Evolutionary conservation across 2,329 filamentous ascomycete species (phyloP), one percentile per base, ranked within the genome.

Genomic region (Aspergillus ochraceus): DNA sequence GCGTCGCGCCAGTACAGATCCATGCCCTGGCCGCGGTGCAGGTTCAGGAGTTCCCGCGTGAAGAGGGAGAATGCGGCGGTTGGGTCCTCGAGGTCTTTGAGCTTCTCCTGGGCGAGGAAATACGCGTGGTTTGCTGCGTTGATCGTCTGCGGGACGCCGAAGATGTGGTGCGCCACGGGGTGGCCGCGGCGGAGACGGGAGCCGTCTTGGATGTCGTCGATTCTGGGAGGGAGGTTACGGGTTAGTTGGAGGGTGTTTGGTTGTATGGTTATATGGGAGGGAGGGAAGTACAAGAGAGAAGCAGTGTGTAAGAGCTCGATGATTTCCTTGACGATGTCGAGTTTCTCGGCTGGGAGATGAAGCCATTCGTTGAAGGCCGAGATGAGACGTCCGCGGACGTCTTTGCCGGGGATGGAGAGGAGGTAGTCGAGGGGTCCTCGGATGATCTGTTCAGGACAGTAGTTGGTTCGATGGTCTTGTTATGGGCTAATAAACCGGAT

Each of bases 181-280:
- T 74, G 68, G 1, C 81, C 81, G 32, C 81, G 74, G 6, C 80
- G 77, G 26, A 82, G 71, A 5, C 71, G 64, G 2, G 80, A 82
- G 53, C 70, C 71, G 65, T 83, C 81, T 68, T 83, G 73, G 24
- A 83, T 76, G 57, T 83, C 81, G 62, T 83, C 81, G 64, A 82
- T 75, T 42, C 76, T 77, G 51, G 12, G 30, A 2, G 29, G 29
- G 22, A 3, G 42, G 24, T 14, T 4, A 45, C 6, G 1, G 17
- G 2, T 29, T 29, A 29, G 26, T 9, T 29, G 6, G 8, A 10
- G 26, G 26, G 26, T n/a, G 24, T 3, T 29, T 29, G 0, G 26
- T 9, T 29, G 6, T 29, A 10, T 29, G 8, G 8, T 9, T 29
- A 29, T 6, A 29, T 9, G 14, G 2, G 24, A 24, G 24, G 11